These are phyloP conservation scores for Fulvia fulva DNA, from an alignment of 2,329 filamentous ascomycete genomes.

Conservation along the genomic window DNA sequence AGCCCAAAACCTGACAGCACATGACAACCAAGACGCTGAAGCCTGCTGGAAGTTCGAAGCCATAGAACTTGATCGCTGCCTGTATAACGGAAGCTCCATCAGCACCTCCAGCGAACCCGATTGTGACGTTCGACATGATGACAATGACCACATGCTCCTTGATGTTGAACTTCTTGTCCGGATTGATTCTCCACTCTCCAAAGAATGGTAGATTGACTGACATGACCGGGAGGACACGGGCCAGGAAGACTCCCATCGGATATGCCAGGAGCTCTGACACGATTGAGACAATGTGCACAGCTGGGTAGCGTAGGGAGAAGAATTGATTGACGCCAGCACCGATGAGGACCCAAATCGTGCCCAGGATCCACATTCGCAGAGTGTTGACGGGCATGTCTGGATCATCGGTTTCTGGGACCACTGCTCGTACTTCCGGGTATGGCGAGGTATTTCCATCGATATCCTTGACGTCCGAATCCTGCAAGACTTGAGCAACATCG, in stretches of 20 bases:
- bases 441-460: slow-evolving; percentile 47
- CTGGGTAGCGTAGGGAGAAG: slow-evolving; percentile 85
- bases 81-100: slow-evolving; percentile 58
- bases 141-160: slow-evolving; percentile 44
- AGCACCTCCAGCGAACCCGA: slow-evolving; percentile 57
- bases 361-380: slow-evolving; percentile 45
- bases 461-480: slow-evolving; percentile 42
- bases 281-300: slow-evolving; percentile 82
- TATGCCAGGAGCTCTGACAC: slow-evolving; percentile 83
- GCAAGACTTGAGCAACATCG: slow-evolving; percentile 38
- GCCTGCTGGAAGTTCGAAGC: slow-evolving; percentile 68
- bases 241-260: slow-evolving; percentile 77
- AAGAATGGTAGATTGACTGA: slow-evolving; percentile 52
- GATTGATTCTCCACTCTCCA: slow-evolving; percentile 30
- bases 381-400: slow-evolving; percentile 61
- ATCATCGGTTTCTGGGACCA: slow-evolving; percentile 62
- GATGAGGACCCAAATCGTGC: slow-evolving; percentile 43
- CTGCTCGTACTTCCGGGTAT: slow-evolving; percentile 59
- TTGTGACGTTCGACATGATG: slow-evolving; percentile 40
- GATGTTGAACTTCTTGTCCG: slow-evolving; percentile 28
- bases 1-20: slow-evolving; percentile 81
- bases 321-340: slow-evolving; percentile 62
- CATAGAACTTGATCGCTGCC: slow-evolving; percentile 84
- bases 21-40: slow-evolving; percentile 82
- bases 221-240: slow-evolving; percentile 59